A percentile compares a stretch with the other conserved stretches of the same genome.
Evolutionary conservation across 305 asterid genomes (phyloP).

Genomic region (Plantago coronopus): DNA sequence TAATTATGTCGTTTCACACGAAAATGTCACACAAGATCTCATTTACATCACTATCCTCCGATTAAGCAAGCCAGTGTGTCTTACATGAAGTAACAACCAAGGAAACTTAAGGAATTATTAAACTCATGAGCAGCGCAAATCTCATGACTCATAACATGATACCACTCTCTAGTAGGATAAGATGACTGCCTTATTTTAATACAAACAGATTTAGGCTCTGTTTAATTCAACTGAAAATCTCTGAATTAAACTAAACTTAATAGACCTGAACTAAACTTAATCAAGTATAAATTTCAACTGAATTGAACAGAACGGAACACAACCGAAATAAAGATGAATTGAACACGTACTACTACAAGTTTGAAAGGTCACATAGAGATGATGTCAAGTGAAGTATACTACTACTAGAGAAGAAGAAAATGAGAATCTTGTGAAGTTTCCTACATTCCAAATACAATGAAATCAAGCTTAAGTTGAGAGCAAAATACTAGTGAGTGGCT

Average conservation of each 20-base stretch:
- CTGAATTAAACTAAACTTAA: too few relatives aligned
- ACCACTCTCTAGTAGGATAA: neutral
- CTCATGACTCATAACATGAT: neutral
- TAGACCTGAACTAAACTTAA: too few relatives aligned
- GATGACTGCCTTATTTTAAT: neutral
- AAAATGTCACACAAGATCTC: neutral
- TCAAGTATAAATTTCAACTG: too few relatives aligned
- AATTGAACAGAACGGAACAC: too few relatives aligned
- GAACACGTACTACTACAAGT: neutral
- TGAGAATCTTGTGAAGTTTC: conserved; percentile 29
- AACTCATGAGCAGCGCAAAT: conserved; percentile 7
- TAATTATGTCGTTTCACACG: neutral
- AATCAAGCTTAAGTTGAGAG: conserved; percentile 6
- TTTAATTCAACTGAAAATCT: too few relatives aligned
- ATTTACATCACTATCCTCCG: neutral
- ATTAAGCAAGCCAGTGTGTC: neutral
- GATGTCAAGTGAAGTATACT: neutral
- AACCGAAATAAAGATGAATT: too few relatives aligned
- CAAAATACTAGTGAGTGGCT: too few relatives aligned
- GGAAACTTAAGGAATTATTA: conserved; percentile 9
- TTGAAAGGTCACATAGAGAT: neutral
- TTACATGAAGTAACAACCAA: conserved; percentile 15
- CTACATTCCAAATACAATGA: conserved; percentile 33
- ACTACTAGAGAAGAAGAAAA: too few relatives aligned
- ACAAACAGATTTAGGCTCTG: neutral